Percentiles rank a stretch among this genome's conserved stretches.
phyloP scores from a whole-genome alignment of 129 eudicot species.

The carrot (Daucus carota) region DH1_v3.0 NC_030387.2:41080001-41080500 shows the following conservation, averaged over 20 bases:
- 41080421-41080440: not conserved
- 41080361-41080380: not conserved
- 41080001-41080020: constrained; percentile 88
- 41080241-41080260: not conserved
- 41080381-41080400: not conserved
- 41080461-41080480: constrained; percentile 6
- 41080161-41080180: not conserved
- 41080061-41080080: not conserved
- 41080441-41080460: not conserved
- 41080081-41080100: not conserved
- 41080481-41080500: not conserved
- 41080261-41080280: not conserved
- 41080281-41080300: not conserved
- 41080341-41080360: not conserved
- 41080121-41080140: not conserved
- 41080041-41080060: constrained; percentile 63
- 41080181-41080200: not conserved
- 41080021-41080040: constrained; percentile 97
- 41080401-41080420: not conserved
- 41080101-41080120: not conserved
- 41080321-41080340: not conserved
- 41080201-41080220: not conserved
- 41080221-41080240: not conserved
- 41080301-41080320: not conserved
- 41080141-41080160: not conserved